Evolutionary conservation across 768 basidiomycete genomes (phyloP).

Genomic region (Grammothele lineata): DNA sequence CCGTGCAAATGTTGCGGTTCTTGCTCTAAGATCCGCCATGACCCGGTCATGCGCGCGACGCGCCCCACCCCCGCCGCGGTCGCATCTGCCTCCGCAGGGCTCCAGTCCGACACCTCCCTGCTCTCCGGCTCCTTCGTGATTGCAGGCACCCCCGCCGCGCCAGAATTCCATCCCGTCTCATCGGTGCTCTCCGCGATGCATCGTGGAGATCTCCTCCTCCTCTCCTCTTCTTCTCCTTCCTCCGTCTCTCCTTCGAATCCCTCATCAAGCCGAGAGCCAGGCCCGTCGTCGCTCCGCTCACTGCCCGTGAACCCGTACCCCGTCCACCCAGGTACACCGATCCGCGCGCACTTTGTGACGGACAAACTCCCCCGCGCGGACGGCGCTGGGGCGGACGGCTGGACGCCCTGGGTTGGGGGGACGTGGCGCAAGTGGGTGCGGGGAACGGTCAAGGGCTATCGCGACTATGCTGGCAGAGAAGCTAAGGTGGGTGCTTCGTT

Average conservation of each 20-base stretch:
- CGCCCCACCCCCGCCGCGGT: conserved; percentile 1
- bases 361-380: conserved; percentile 32
- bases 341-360: conserved; percentile 55
- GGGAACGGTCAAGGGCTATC: conserved; percentile 52
- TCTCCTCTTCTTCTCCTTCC: conserved; percentile 24
- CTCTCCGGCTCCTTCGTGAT: conserved; percentile 42
- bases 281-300: conserved; percentile 24
- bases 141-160: conserved; percentile 30
- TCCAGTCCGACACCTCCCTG: not conserved
- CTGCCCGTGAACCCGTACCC: conserved; percentile 67
- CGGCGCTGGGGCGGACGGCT: conserved; percentile 30
- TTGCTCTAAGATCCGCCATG: conserved; percentile 33
- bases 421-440: conserved; percentile 51
- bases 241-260: too few species aligned
- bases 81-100: too few species aligned
- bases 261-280: too few species aligned
- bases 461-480: conserved; percentile 54
- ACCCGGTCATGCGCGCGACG: conserved; percentile 25
- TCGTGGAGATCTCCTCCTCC: conserved; percentile 51
- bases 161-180: conserved; percentile 37
- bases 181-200: conserved; percentile 53
- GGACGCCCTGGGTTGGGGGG: conserved; percentile 49
- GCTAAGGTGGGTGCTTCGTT: conserved; percentile 38
- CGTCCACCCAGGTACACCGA: conserved; percentile 35
- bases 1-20: too few species aligned